Percentiles rank a stretch among this genome's conserved stretches.
These are phyloP conservation scores for Lactifluus piperatus DNA, from an alignment of 768 basidiomycete species.

Conservation along the genomic window DNA sequence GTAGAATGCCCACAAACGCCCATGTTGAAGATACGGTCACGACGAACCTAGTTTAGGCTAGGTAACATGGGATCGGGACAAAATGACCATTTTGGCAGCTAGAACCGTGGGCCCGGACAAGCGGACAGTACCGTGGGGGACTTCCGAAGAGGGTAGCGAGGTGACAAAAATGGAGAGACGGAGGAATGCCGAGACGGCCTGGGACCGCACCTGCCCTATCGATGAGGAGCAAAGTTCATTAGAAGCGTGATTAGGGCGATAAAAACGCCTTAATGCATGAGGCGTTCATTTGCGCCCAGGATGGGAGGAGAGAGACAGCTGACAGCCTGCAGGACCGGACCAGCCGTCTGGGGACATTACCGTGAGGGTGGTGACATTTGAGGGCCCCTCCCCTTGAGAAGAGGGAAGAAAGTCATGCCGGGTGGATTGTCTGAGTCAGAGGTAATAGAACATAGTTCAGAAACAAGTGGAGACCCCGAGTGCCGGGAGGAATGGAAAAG, in stretches of 20 bases:
- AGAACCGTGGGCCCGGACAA: constrained; percentile 19
- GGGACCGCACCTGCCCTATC: constrained; percentile 19
- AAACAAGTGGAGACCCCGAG: constrained; percentile 14
- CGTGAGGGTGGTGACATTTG: constrained; percentile 18
- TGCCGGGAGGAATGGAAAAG: background rate
- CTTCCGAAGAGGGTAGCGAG: constrained; percentile 11
- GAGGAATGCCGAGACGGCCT: constrained; percentile 15
- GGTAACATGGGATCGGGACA: constrained; percentile 12
- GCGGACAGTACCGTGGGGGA: constrained; percentile 17
- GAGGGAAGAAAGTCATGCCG: constrained; percentile 4
- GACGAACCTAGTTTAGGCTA: constrained; percentile 17
- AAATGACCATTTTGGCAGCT: constrained; percentile 10
- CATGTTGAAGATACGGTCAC: constrained; percentile 19
- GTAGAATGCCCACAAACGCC: constrained; percentile 4
- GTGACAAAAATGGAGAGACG: constrained; percentile 14
- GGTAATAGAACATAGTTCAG: constrained; percentile 1
- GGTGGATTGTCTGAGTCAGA: constrained; percentile 7
- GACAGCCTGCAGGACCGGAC: constrained; percentile 18
- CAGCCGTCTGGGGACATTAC: constrained; percentile 15
- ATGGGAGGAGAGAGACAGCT: constrained; percentile 20
- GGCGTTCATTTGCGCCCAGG: constrained; percentile 22
- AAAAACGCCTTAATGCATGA: constrained; percentile 19
- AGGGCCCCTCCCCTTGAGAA: constrained; percentile 9
- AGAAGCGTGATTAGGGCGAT: constrained; percentile 22
- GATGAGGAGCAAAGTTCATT: constrained; percentile 18